Conservation (phyloP, 2,329 filamentous ascomycete genomes). For the Coniosporium tulheliwenetii region DNA sequence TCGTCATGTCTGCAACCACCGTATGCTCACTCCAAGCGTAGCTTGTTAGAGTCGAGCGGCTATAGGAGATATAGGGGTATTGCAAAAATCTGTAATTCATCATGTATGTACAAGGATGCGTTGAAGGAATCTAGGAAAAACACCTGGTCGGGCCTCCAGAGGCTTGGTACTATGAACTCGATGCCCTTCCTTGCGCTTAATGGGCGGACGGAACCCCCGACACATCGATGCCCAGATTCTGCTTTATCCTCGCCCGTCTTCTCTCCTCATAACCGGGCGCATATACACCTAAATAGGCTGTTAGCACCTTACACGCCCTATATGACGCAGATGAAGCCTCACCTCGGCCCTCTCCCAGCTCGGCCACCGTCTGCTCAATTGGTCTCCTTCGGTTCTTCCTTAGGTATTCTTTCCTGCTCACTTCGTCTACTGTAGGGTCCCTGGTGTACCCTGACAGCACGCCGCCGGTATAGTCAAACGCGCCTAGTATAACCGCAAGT, state of each 20-base stretch:
- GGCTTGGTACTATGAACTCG: too few relatives aligned
- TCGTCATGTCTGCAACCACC: too few relatives aligned
- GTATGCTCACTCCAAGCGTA: too few relatives aligned
- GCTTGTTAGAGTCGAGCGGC: too few relatives aligned
- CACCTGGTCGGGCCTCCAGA: too few relatives aligned
- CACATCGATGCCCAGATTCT: slow-evolving; percentile 78
- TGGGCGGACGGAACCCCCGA: too few relatives aligned
- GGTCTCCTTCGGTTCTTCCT: slow-evolving; percentile 61
- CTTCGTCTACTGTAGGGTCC: slow-evolving; percentile 52
- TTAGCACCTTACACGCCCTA: slow-evolving; percentile 3
- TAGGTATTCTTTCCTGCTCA: slow-evolving; percentile 58
- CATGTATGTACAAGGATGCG: neutral
- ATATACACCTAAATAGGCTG: slow-evolving; percentile 47
- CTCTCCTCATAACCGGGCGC: slow-evolving; percentile 74
- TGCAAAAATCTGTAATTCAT: too few relatives aligned
- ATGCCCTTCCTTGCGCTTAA: too few relatives aligned
- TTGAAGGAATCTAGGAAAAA: slow-evolving; percentile 3
- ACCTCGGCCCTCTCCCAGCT: slow-evolving; percentile 82
- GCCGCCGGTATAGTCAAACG: slow-evolving; percentile 54
- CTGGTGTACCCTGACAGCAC: slow-evolving; percentile 38
- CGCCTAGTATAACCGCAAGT: slow-evolving; percentile 41
- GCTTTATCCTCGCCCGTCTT: slow-evolving; percentile 64
- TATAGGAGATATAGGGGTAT: too few relatives aligned
- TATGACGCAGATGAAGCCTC: slow-evolving; percentile 15
- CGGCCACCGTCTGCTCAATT: slow-evolving; percentile 61